These are phyloP conservation scores for Allomyces macrogynus DNA, from an alignment of 192 early-diverging fungal species.

Conservation along the genomic window DNA sequence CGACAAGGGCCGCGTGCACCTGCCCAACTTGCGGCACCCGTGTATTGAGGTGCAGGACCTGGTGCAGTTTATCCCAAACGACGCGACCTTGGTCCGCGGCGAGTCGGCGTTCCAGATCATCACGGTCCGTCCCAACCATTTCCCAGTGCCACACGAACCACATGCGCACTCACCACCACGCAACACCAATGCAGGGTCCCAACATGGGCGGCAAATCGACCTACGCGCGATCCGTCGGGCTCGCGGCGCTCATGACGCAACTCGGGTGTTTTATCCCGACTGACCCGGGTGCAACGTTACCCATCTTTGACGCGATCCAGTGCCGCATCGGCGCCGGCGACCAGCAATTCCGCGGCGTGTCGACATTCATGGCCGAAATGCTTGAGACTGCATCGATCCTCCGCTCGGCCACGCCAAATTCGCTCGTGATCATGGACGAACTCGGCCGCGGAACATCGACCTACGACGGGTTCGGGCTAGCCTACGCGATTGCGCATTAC, in stretches of 20 bases:
- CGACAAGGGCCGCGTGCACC: slow-evolving; percentile 43
- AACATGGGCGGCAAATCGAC: slow-evolving; percentile 99
- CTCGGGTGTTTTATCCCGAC: slow-evolving; percentile 88
- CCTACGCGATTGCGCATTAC: slow-evolving; percentile 89
- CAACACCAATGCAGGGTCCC: slow-evolving; percentile 56
- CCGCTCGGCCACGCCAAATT: slow-evolving; percentile 58
- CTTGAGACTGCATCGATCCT: slow-evolving; percentile 79
- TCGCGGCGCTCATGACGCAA: slow-evolving; percentile 85
- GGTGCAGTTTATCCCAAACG: slow-evolving; percentile 85
- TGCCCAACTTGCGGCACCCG: slow-evolving; percentile 66
- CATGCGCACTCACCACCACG: too few relatives aligned
- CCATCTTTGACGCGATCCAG: slow-evolving; percentile 69
- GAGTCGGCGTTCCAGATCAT: slow-evolving; percentile 67
- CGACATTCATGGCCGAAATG: slow-evolving; percentile 94
- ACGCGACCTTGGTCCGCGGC: slow-evolving; percentile 53
- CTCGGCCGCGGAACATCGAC: slow-evolving; percentile 95
- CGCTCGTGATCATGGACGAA: slow-evolving; percentile 89
- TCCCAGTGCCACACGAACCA: too few relatives aligned
- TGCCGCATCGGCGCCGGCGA: slow-evolving; percentile 90
- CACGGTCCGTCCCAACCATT: too few relatives aligned
- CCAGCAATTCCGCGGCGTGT: slow-evolving; percentile 75
- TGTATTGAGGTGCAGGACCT: slow-evolving; percentile 83
- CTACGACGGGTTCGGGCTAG: slow-evolving; percentile 90
- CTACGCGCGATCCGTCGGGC: slow-evolving; percentile 86
- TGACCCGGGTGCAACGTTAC: slow-evolving; percentile 36